Percentiles rank a stretch among this genome's conserved stretches.
Evolutionary conservation across 441 rosid genomes (phyloP).

Genomic region (Pelargonium citronellum): DNA sequence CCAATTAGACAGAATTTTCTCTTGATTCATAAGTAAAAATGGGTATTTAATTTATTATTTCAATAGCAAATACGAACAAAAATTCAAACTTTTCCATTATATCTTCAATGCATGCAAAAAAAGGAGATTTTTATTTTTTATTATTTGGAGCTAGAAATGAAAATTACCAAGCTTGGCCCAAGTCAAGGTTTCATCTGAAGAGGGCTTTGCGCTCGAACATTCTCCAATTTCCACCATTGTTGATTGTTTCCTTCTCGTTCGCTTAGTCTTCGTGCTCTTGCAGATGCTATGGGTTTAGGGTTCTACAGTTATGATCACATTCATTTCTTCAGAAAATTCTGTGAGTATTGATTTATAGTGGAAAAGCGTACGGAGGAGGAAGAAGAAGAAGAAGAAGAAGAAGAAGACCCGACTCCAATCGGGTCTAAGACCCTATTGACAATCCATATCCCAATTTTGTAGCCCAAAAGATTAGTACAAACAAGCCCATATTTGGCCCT

Average conservation of each 20-base stretch:
- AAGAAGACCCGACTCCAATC: background rate
- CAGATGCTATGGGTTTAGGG: background rate
- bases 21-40: too few species aligned
- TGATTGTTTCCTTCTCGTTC: background rate
- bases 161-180: constrained; percentile 74
- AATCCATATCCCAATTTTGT: too few species aligned
- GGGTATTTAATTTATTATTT: too few species aligned
- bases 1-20: too few species aligned
- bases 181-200: constrained; percentile 22
- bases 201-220: constrained; percentile 35
- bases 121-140: background rate
- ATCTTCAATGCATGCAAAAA: too few species aligned
- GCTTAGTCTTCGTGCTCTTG: background rate
- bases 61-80: too few species aligned
- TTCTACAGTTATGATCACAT: background rate
- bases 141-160: background rate
- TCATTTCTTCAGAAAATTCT: too few species aligned
- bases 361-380: constrained; percentile 5
- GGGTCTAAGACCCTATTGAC: too few species aligned
- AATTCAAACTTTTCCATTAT: too few species aligned
- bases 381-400: background rate
- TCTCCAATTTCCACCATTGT: constrained; percentile 42
- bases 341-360: too few species aligned
- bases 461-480: too few species aligned
- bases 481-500: too few species aligned